phyloP scores from a whole-genome alignment of 345 rosid species.

The Syzygium grande region DNA sequence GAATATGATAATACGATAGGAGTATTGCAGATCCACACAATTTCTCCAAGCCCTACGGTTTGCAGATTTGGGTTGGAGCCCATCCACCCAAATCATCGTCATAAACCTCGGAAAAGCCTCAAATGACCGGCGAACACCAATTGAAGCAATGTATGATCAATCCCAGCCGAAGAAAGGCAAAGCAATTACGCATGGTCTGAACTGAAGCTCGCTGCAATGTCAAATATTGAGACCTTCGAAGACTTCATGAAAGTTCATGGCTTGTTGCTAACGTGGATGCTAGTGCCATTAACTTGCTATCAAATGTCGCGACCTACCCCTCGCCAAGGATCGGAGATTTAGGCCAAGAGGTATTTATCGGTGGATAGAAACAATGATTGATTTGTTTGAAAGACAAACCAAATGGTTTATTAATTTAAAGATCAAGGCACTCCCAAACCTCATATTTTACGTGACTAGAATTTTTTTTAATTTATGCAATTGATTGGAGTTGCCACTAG shows the following conservation, averaged over 20 bases:
- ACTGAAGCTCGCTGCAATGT: neutral
- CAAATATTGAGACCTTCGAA: conserved; percentile 33
- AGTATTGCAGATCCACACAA: no score
- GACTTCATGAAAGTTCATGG: conserved; percentile 75
- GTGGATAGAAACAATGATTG: no score
- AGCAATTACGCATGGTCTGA: neutral
- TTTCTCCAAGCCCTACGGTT: neutral
- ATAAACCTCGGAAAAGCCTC: neutral
- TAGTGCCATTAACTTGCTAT: rapidly evolving
- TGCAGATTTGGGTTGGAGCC: neutral
- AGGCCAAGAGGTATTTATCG: no score
- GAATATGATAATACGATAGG: no score
- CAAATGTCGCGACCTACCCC: neutral
- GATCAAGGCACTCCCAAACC: no score
- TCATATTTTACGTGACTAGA: no score
- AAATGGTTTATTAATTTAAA: no score
- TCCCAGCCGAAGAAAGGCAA: neutral
- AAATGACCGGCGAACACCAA: neutral
- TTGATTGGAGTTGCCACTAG: no score
- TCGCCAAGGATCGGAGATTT: no score
- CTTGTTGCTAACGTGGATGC: conserved; percentile 12
- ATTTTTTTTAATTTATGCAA: no score
- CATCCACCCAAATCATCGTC: neutral
- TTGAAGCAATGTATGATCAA: neutral
- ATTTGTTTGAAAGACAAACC: no score